A percentile compares a stretch with the other conserved stretches of the same genome.
These are phyloP conservation scores for Peribolospora kevripleyi DNA, from an alignment of 768 basidiomycete genomes.

Conservation along the genomic window DNA sequence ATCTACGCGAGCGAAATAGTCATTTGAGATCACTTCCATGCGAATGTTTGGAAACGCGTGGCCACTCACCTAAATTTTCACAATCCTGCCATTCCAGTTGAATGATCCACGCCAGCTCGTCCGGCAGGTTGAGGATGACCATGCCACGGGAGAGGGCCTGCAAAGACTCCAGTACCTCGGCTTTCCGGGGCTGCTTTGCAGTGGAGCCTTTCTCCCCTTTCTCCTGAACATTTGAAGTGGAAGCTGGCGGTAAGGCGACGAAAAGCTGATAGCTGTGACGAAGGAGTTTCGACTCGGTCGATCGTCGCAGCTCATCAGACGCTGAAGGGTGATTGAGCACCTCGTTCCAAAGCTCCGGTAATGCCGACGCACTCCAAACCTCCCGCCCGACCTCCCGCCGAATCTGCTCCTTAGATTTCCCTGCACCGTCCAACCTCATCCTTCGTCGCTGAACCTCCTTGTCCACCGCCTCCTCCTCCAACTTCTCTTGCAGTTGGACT, in stretches of 20 bases:
- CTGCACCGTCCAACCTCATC: conserved; percentile 14
- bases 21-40: conserved; percentile 1
- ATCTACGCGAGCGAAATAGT: conserved; percentile 21
- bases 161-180: conserved; percentile 32
- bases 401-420: conserved; percentile 12
- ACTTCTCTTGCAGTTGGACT: conserved; percentile 33
- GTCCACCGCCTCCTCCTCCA: conserved; percentile 34
- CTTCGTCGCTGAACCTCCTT: conserved; percentile 49
- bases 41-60: not conserved
- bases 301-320: conserved; percentile 50
- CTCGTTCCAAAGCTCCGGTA: conserved; percentile 49
- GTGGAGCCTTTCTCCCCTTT: conserved; percentile 22
- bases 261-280: conserved; percentile 38
- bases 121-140: conserved; percentile 46
- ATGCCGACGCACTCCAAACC: conserved; percentile 3
- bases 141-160: conserved; percentile 49
- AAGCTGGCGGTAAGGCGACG: conserved; percentile 30
- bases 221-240: conserved; percentile 12
- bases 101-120: conserved; percentile 60
- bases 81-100: conserved; percentile 50
- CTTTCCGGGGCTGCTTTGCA: conserved; percentile 12
- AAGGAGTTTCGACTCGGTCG: conserved; percentile 51
- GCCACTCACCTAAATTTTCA: conserved; percentile 35
- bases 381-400: not conserved
- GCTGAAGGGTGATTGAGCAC: conserved; percentile 60